These are phyloP conservation scores for Colletotrichum agaves DNA, from an alignment of 2,329 filamentous ascomycete genomes.

Conservation along the genomic window DNA sequence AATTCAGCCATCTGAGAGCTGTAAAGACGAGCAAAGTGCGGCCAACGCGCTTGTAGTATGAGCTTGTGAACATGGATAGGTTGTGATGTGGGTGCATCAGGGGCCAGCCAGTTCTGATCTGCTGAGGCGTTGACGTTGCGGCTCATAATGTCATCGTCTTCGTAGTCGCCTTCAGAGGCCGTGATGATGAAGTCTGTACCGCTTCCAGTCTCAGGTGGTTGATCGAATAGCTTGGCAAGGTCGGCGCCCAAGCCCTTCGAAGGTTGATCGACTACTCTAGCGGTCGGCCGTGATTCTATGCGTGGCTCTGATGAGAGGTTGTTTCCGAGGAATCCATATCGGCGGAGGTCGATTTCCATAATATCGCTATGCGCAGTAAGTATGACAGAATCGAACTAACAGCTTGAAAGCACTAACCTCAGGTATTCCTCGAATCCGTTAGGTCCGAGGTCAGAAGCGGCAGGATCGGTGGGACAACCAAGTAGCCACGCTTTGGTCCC, in stretches of 20 bases:
- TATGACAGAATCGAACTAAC: neutral
- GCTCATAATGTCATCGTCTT: constrained; percentile 72
- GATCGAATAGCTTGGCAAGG: constrained; percentile 87
- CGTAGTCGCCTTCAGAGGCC: constrained; percentile 81
- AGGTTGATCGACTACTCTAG: constrained; percentile 62
- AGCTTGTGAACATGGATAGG: constrained; percentile 96
- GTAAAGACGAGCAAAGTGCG: constrained; percentile 93
- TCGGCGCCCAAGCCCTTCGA: constrained; percentile 83
- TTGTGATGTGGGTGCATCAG: constrained; percentile 74
- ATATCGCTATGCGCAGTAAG: constrained; percentile 71
- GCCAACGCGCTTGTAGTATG: constrained; percentile 94
- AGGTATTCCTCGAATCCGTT: constrained; percentile 89
- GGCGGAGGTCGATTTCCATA: constrained; percentile 90
- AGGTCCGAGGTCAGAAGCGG: constrained; percentile 71
- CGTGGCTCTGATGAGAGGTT: constrained; percentile 69
- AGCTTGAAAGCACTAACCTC: constrained; percentile 54
- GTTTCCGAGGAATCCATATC: constrained; percentile 90
- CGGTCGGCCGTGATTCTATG: constrained; percentile 60
- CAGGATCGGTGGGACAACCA: constrained; percentile 84
- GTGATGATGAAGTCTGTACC: constrained; percentile 93
- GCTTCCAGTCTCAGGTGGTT: constrained; percentile 83
- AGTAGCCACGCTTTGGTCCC: constrained; percentile 97
- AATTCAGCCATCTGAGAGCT: constrained; percentile 97
- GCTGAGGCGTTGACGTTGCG: constrained; percentile 55
- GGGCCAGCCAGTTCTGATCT: constrained; percentile 67